Evolutionary conservation across 306 rosid genomes (phyloP), one percentile per base, ranked within the genome.

Genomic region (Castanea sativa): DNA sequence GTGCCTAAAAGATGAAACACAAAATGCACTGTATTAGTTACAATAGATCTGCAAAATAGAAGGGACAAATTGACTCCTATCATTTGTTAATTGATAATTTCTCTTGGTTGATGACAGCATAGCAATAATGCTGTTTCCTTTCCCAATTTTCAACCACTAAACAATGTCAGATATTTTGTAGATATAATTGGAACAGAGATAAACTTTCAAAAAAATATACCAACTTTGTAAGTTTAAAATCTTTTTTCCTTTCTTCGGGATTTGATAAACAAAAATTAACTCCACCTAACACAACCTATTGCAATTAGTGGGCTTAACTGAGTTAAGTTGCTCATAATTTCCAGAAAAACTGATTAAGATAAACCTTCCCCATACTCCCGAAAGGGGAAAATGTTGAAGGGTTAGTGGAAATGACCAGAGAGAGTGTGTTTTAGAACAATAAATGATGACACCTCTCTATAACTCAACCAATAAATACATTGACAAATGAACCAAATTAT

Each of bases 1-100:
- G 85, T 95, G 97, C 91, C 98, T 95, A 77, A 45, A 76, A 82
- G 73, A 85, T 81, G 30, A 57, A 27, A 76, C 21, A 78, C 49
- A 75, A 32, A 27, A 71, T 78, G 68, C 33, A 58, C 58, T 8
- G 53, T 20, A 58, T 74, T 55, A 67, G 8, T 77, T 1, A 21
- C 65, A 59, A 20, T 21, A 13, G 33, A 59, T 59, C 25, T 23
- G 30, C 16, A 23, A 59, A 23, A 21, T 23, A 23, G 2, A 27
- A 59, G 16, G 23, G 65, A 59, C 1, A 59, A 13, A 59, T n/a
- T 0, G 33, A 12, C 29, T 21, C 3, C 64, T 21, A 58, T 2
- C 64, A 58, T 58, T 58, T 49, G 5, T 49, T 49, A 49, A 49
- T 49, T 49, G 53, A 49, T 49, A 21, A 21, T 58, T 8, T 58